Evolutionary conservation across 495 filamentous ascomycete genomes (phyloP).

Genomic region (Daldinia loculata): DNA sequence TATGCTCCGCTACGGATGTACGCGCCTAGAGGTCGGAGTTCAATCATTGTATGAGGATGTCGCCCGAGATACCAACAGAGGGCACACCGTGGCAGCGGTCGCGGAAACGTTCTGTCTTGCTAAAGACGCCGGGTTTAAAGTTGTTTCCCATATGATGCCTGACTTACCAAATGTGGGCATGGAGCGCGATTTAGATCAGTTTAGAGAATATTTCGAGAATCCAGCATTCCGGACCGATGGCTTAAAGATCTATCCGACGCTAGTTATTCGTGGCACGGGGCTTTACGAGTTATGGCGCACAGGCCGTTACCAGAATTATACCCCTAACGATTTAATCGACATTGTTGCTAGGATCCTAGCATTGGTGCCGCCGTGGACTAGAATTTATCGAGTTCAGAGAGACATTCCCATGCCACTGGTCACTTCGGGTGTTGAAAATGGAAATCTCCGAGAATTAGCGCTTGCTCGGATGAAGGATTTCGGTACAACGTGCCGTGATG

Average conservation of each 20-base stretch:
- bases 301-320: constrained; percentile 97
- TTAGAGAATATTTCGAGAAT: constrained; percentile 97
- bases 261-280: constrained; percentile 96
- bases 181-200: constrained; percentile 96
- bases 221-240: constrained; percentile 97
- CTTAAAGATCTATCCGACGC: constrained; percentile 96
- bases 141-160: constrained; percentile 99
- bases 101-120: constrained; percentile 93
- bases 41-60: constrained; percentile 98
- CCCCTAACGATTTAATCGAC: constrained; percentile 93
- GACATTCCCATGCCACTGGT: constrained; percentile 99
- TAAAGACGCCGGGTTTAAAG: constrained; percentile 98
- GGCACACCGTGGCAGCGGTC: constrained; percentile 93
- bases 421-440: constrained; percentile 96
- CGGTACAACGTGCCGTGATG: constrained; percentile 94
- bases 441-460: constrained; percentile 92
- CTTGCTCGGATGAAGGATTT: constrained; percentile 98
- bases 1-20: constrained; percentile 98
- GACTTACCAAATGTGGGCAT: constrained; percentile 98
- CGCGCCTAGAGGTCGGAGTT: constrained; percentile 91
- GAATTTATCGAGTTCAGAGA: constrained; percentile 97
- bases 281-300: constrained; percentile 98
- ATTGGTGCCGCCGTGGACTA: constrained; percentile 94
- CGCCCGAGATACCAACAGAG: constrained; percentile 96
- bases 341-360: constrained; percentile 94